phyloP scores from a whole-genome alignment of 176 grass and related monocot genomes.

The Chrysopogon serrulatus region DNA sequence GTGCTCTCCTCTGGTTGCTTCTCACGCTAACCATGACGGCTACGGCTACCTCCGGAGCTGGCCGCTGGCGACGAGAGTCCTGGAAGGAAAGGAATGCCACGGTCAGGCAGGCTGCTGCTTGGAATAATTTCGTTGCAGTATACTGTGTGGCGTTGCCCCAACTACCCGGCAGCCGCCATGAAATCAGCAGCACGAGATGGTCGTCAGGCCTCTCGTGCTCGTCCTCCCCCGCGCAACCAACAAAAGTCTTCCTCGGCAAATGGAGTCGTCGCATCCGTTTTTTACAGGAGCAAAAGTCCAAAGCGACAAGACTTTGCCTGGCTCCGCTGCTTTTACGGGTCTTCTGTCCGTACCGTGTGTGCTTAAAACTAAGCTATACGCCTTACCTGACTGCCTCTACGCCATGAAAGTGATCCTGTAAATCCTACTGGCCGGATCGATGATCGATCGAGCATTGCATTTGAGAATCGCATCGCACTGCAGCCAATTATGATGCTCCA shows the following conservation, averaged over 20 bases:
- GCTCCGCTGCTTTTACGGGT: not conserved
- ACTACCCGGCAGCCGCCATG: slow-evolving; percentile 30
- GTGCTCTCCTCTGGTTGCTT: not conserved
- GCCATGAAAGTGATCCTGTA: not conserved
- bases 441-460: not conserved
- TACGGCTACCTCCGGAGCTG: not conserved
- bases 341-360: not conserved
- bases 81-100: not conserved
- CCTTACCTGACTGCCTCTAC: no score
- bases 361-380: not conserved
- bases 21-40: not conserved
- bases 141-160: not conserved
- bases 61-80: not conserved
- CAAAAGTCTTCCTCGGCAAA: not conserved
- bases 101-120: not conserved
- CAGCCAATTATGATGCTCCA: not conserved
- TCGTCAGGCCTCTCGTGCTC: not conserved
- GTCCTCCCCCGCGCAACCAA: not conserved
- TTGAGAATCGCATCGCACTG: not conserved
- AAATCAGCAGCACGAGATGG: slow-evolving; percentile 29
- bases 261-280: not conserved
- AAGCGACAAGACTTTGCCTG: not conserved
- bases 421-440: not conserved
- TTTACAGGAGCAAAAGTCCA: not conserved
- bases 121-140: not conserved